Conservation (phyloP, 176 grass and related monocot species). For the Avena atlantica region DNA sequence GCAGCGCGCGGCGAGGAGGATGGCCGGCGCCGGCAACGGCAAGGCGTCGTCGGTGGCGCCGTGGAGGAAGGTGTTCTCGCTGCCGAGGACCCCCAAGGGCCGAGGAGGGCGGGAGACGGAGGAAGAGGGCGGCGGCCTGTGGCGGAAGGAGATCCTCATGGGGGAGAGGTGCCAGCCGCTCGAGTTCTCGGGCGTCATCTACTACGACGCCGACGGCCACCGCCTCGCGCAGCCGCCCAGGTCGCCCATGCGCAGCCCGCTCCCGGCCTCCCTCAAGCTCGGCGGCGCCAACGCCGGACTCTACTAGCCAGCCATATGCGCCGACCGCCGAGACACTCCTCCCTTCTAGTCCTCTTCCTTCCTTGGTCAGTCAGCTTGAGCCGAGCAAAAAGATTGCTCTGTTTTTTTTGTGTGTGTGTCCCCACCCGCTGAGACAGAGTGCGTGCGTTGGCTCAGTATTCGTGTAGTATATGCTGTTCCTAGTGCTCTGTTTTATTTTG, state of each 20-base stretch:
- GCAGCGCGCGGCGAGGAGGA: constrained; percentile 54
- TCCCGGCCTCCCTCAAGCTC: constrained; percentile 41
- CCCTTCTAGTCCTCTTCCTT: background rate
- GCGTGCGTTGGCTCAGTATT: background rate
- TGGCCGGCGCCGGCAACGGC: background rate
- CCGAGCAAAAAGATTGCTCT: constrained; percentile 31
- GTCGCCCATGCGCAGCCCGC: constrained; percentile 77
- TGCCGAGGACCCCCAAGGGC: background rate
- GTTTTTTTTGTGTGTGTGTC: background rate
- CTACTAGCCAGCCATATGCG: no score
- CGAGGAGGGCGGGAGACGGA: background rate
- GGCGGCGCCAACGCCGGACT: background rate
- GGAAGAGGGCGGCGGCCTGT: constrained; percentile 51
- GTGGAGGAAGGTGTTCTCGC: constrained; percentile 48
- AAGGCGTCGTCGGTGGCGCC: constrained; percentile 7
- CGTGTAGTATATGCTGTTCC: constrained; percentile 24
- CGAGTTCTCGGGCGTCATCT: constrained; percentile 85
- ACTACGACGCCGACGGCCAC: constrained; percentile 78
- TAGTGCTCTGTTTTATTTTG: background rate
- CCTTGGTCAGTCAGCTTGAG: background rate
- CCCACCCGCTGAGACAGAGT: background rate
- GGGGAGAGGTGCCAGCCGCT: constrained; percentile 84
- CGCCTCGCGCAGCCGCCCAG: constrained; percentile 60
- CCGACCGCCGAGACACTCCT: background rate
- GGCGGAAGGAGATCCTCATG: constrained; percentile 80